Evolutionary conservation across 163 green algal genomes (phyloP), one percentile per base, ranked within the genome.

Genomic region (Chloromonas sp.): DNA sequence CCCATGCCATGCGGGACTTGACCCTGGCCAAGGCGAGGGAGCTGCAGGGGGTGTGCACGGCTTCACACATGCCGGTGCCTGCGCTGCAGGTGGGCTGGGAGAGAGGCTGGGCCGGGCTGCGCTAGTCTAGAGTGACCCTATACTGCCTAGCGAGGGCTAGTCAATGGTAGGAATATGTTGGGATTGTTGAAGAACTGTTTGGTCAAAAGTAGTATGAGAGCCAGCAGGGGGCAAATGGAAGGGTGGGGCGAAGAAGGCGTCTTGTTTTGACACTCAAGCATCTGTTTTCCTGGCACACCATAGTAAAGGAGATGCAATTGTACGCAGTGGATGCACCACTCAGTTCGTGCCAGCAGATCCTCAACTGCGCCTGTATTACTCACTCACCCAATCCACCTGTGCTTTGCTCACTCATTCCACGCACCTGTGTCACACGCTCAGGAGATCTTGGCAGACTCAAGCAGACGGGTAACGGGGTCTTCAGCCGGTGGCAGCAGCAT

Each of bases 1-100:
- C 85, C 58, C 86, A 90, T 83, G 85, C 88, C 57, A 93, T 93
- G 88, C 84, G 87, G 0, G 87, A 90, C 66, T 85, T 93, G 61
- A 88, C 91, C 58, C 71, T 89, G 14, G n/a, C 81, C 79, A 92
- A 93, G 81, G 85, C 85, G 2, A 85, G 83, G 0, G 88, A 94
- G 87, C 87, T 94, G 83, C 74, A 85, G 60, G 78, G 82, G 14
- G 83, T 92, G 81, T 94, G 91, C 83, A 79, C 85, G 14, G 80
- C 83, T n/a, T 89, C 83, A 0, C 89, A 90, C 83, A 87, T 93
- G 71, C 83, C 82, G 83, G 70, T 81, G 62, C 70, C 84, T 11
- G 5, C 66, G 66, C 66, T 74, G 66, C 71, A 79, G 58, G 13
- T 76, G 5, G 66, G 5, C 66, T 8, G 66, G 11, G 66, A 8